Conservation (phyloP, 2,329 filamentous ascomycete species). For the Ophiocordyceps camponoti-floridani region DNA sequence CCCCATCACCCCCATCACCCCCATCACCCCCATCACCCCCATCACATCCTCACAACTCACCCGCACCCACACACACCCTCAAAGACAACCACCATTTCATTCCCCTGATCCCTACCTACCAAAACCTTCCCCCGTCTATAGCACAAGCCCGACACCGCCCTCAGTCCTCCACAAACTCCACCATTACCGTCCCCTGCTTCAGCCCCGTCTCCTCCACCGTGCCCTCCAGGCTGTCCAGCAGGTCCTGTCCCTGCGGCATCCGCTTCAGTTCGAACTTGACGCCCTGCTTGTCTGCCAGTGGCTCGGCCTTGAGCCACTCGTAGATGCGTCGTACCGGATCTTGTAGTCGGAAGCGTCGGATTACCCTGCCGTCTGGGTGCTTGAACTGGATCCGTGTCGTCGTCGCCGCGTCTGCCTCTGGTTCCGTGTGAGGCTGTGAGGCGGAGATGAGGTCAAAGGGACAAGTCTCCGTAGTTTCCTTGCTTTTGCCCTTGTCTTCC, state of each 20-base stretch:
- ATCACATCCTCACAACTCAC: no score
- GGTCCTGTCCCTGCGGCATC: slow-evolving; percentile 60
- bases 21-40: no score
- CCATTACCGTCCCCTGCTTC: slow-evolving; percentile 89
- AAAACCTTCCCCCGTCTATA: no score
- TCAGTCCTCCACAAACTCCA: slow-evolving; percentile 44
- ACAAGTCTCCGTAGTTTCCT: slow-evolving; percentile 17
- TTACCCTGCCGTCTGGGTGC: slow-evolving; percentile 66
- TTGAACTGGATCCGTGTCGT: slow-evolving; percentile 87
- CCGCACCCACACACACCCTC: no score
- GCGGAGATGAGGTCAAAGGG: slow-evolving; percentile 56
- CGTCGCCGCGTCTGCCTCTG: slow-evolving; percentile 47
- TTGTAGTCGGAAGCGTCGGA: slow-evolving; percentile 62
- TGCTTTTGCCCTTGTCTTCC: slow-evolving; percentile 38
- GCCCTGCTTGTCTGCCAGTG: slow-evolving; percentile 62
- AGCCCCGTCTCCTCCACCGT: slow-evolving; percentile 68
- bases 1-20: no score
- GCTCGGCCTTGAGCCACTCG: slow-evolving; percentile 89
- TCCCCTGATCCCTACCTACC: no score
- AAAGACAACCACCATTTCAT: no score
- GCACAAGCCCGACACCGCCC: background rate
- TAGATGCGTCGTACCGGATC: slow-evolving; percentile 74
- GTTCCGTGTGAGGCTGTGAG: slow-evolving; percentile 59
- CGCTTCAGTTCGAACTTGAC: slow-evolving; percentile 73
- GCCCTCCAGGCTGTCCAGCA: slow-evolving; percentile 56